Evolutionary conservation across 179 eudicot species (phyloP), one percentile per base, ranked within the genome.

Genomic region (Corrigiola litoralis): DNA sequence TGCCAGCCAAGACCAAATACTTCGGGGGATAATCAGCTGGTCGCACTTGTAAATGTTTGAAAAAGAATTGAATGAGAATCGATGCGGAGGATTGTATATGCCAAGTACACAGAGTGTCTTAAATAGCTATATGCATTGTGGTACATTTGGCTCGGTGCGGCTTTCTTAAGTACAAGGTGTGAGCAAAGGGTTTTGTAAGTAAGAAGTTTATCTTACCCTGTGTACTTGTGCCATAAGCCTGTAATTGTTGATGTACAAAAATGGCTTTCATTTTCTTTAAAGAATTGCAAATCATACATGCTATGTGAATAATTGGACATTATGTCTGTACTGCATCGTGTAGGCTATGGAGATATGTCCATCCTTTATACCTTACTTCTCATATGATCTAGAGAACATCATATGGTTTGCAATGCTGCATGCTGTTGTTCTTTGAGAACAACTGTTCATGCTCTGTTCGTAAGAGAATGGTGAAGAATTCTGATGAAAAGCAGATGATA

Each of bases 191-290:
- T 45, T 21, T 46, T 49, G 61, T 48, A 71, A 17, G 60, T 47
- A 58, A 33, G 8, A 25, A 28, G 18, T 14, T 14, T 53, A 57
- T 58, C 58, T 41, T 61, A 4, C 18, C 31, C 54, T 31, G 8
- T 17, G 31, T 31, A 17, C 33, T 66, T 34, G 44, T 4, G 49
- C 38, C 23, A 33, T 33, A 21, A 24, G 14, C 18, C 48, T 62
- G 69, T 48, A 68, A 68, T 38, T 69, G 57, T 20, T 32, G 44
- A 17, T 74, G 73, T 67, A 66, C 32, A 68, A 28, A 65, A 36
- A 50, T 63, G 58, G 38, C 46, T 70, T 34, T 4, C 32, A 52
- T 9, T 31, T 44, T 29, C 18, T 34, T 42, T 62, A 62, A 28
- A 29, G 29, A 31, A 47, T 47, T 32, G 21, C 54, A 3, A n/a